phyloP scores from a whole-genome alignment of 2,329 filamentous ascomycete species.

The Fragosphaeria purpurea region DNA sequence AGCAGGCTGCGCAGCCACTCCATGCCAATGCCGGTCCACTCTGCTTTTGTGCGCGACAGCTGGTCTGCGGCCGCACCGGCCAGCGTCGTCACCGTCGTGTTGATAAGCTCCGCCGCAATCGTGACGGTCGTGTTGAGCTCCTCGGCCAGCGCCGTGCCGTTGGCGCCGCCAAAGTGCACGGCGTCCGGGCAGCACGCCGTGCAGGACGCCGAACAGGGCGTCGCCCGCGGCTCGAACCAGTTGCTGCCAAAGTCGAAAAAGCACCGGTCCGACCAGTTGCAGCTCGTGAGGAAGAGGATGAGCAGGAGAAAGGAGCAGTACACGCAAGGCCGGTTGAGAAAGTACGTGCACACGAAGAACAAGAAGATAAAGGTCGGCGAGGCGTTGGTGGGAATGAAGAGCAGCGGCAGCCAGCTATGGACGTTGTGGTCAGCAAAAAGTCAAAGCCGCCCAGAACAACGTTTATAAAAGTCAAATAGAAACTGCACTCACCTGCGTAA shows the following conservation, averaged over 20 bases:
- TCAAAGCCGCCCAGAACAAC: not conserved
- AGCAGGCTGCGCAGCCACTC: conserved; percentile 80
- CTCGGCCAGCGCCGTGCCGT: conserved; percentile 13
- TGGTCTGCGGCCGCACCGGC: conserved; percentile 58
- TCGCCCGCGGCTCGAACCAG: conserved; percentile 78
- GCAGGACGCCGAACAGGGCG: conserved; percentile 12
- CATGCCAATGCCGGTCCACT: conserved; percentile 68
- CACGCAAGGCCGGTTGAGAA: conserved; percentile 90
- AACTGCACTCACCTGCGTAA: conserved; percentile 45
- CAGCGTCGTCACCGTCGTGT: conserved; percentile 60
- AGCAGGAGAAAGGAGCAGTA: conserved; percentile 96
- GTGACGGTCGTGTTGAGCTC: conserved; percentile 35
- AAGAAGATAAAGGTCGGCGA: conserved; percentile 78
- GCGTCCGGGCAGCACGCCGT: conserved; percentile 4
- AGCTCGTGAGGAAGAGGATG: conserved; percentile 57
- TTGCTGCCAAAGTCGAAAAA: conserved; percentile 89
- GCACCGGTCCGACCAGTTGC: conserved; percentile 79
- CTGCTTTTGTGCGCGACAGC: conserved; percentile 41
- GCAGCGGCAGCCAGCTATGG: conserved; percentile 69
- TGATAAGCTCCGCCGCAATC: conserved; percentile 43
- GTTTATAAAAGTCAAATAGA: not conserved
- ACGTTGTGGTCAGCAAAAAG: not conserved
- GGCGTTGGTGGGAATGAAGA: conserved; percentile 80
- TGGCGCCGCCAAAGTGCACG: too few species aligned
- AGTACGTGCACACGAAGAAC: conserved; percentile 88